Percentiles rank a stretch among this genome's conserved stretches.
phyloP scores from a whole-genome alignment of 495 filamentous ascomycete species.

The Hypoxylon rickii region DNA sequence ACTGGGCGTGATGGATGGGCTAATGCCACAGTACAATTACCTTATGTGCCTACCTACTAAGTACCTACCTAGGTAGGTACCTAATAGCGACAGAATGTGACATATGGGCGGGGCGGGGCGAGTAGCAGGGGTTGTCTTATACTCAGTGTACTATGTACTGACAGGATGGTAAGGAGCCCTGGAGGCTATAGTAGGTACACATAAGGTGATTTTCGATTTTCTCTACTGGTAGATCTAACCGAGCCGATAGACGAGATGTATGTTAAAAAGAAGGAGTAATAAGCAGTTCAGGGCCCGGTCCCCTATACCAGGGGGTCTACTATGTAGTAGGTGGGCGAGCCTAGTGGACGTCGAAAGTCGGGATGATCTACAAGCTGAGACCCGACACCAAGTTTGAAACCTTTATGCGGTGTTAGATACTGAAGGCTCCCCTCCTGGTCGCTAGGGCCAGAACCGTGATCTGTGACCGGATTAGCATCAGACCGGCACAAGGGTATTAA shows the following conservation, averaged over 20 bases:
- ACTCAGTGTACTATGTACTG: too few relatives aligned
- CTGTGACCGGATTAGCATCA: conserved; percentile 42
- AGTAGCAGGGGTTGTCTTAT: too few relatives aligned
- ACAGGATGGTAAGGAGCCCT: too few relatives aligned
- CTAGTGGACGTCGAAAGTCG: conserved; percentile 11
- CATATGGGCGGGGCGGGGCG: conserved; percentile 1
- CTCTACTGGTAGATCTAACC: conserved; percentile 14
- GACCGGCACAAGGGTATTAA: conserved; percentile 31
- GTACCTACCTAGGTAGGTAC: too few relatives aligned
- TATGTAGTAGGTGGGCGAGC: too few relatives aligned
- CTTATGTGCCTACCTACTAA: too few relatives aligned
- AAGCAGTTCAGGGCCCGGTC: background rate
- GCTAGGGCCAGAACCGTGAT: conserved; percentile 25
- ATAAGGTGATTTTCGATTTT: background rate
- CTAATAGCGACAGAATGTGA: background rate
- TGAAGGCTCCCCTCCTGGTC: conserved; percentile 14
- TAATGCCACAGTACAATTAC: too few relatives aligned
- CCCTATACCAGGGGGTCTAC: too few relatives aligned
- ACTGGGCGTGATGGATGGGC: conserved; percentile 10
- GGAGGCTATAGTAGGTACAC: background rate
- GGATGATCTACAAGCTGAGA: conserved; percentile 48
- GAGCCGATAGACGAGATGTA: conserved; percentile 13
- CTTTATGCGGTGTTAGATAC: conserved; percentile 33
- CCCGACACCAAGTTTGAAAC: conserved; percentile 43
- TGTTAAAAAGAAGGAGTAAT: background rate